These are phyloP conservation scores for Barnettozyma sp. DNA, from an alignment of 805 yeast species.

Conservation along the genomic window DNA sequence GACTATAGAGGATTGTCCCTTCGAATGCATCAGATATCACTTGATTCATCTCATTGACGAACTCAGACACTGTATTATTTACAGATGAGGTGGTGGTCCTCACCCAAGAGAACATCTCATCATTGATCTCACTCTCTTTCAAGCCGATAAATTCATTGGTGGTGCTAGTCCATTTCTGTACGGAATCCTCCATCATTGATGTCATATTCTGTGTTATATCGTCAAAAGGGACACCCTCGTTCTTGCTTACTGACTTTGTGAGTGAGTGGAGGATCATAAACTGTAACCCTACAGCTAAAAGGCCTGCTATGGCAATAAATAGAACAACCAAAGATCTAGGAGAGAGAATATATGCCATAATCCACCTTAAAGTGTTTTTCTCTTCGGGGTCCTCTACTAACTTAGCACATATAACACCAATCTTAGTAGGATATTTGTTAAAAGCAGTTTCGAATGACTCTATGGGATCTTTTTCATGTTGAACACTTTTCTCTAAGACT, in stretches of 20 bases:
- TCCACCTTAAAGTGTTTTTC: constrained; percentile 29
- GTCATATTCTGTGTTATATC: constrained; percentile 9
- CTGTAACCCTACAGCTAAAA: constrained; percentile 50
- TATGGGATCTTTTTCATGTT: constrained; percentile 16
- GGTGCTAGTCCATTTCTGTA: constrained; percentile 43
- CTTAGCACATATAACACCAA: constrained; percentile 16
- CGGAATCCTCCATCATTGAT: constrained; percentile 26
- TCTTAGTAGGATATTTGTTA: constrained; percentile 18
- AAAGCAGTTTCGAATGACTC: constrained; percentile 21
- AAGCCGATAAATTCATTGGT: constrained; percentile 48
- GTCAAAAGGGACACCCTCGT: constrained; percentile 15
- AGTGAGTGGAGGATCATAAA: constrained; percentile 35
- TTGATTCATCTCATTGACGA: constrained; percentile 51
- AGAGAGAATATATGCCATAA: constrained; percentile 41
- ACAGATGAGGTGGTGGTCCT: constrained; percentile 48
- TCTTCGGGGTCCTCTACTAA: constrained; percentile 6
- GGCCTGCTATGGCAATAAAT: constrained; percentile 50
- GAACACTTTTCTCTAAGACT: constrained; percentile 25
- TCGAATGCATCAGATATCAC: constrained; percentile 57
- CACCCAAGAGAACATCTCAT: constrained; percentile 60
- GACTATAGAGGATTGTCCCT: constrained; percentile 55
- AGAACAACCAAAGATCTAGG: constrained; percentile 44
- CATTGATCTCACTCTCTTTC: constrained; percentile 51
- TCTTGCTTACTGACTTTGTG: constrained; percentile 11
- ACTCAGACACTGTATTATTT: constrained; percentile 51